phyloP scores from a whole-genome alignment of 495 filamentous ascomycete species.

The Penicillium crystallinum region DNA sequence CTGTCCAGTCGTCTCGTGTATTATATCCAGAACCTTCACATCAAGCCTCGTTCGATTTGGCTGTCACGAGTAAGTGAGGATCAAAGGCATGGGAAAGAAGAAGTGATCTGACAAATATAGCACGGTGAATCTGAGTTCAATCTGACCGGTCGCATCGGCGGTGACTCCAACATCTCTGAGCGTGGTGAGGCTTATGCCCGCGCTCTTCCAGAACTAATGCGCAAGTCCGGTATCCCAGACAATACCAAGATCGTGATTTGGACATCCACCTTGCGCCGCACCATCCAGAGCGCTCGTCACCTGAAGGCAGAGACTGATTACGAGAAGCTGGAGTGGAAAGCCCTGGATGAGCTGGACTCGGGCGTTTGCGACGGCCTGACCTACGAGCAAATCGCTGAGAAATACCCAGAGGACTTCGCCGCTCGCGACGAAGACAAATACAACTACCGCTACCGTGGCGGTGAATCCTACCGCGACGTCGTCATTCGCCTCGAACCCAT shows the following conservation, averaged over 20 bases:
- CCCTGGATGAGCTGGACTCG: slow-evolving; percentile 92
- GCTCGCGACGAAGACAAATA: slow-evolving; percentile 96
- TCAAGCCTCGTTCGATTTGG: slow-evolving; percentile 96
- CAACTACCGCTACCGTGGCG: slow-evolving; percentile 97
- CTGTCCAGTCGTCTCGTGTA: slow-evolving; percentile 93
- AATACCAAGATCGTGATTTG: slow-evolving; percentile 86
- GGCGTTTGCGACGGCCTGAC: slow-evolving; percentile 96
- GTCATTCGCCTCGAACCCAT: slow-evolving; percentile 97
- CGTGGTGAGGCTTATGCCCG: slow-evolving; percentile 82
- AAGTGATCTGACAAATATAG: slow-evolving; percentile 33
- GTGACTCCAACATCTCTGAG: slow-evolving; percentile 80
- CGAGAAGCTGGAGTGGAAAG: slow-evolving; percentile 96
- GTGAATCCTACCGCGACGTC: slow-evolving; percentile 95
- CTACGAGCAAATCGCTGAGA: slow-evolving; percentile 83
- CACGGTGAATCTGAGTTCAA: slow-evolving; percentile 95
- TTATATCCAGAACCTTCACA: slow-evolving; percentile 97
- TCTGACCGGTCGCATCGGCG: slow-evolving; percentile 80
- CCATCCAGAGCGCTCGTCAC: slow-evolving; percentile 82
- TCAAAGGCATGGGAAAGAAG: neutral
- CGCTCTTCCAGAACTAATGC: slow-evolving; percentile 73
- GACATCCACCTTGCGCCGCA: slow-evolving; percentile 92
- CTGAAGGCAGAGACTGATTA: slow-evolving; percentile 61
- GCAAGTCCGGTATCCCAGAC: slow-evolving; percentile 67
- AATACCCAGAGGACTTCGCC: slow-evolving; percentile 89
- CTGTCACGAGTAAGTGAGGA: slow-evolving; percentile 75